Evolutionary conservation across 345 rosid genomes (phyloP).

Genomic region (Brassica cretica): DNA sequence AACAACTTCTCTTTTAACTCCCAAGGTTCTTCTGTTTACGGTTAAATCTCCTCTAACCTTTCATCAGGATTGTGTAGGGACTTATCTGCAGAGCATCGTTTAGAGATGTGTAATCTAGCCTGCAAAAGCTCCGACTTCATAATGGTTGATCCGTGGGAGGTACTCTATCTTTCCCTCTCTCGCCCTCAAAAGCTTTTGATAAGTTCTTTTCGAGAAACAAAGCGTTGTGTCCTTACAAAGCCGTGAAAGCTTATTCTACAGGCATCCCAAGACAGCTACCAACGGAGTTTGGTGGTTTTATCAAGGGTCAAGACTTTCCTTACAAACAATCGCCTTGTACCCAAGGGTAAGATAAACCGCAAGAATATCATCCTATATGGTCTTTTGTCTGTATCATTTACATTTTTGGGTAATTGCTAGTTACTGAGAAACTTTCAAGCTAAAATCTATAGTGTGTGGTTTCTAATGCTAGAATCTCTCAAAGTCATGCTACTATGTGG

Average conservation of each 20-base stretch:
- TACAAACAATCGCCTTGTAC: conserved; percentile 32
- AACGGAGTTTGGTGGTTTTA: conserved; percentile 62
- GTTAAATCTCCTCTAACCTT: neutral
- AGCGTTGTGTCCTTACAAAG: conserved; percentile 7
- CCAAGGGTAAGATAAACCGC: conserved; percentile 46
- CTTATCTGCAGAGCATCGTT: conserved; percentile 80
- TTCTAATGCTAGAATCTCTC: conserved; percentile 54
- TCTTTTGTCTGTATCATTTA: neutral
- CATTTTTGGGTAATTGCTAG: neutral
- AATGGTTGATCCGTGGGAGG: conserved; percentile 99
- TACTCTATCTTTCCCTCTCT: conserved; percentile 6
- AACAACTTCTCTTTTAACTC: neutral
- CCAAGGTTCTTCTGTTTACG: neutral
- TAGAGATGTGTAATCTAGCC: conserved; percentile 68
- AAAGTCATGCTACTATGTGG: conserved; percentile 89
- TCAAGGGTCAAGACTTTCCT: conserved; percentile 59
- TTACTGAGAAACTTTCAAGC: neutral
- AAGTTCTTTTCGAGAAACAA: neutral
- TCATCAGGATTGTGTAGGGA: conserved; percentile 49
- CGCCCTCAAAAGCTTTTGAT: neutral
- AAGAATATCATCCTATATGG: neutral
- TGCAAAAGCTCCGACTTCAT: conserved; percentile 74
- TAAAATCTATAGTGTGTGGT: conserved; percentile 7
- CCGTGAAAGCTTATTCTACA: conserved; percentile 34
- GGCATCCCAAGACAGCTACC: conserved; percentile 74